Conservation (phyloP, 306 rosid genomes). For the Sechiopsis laciniata region DNA sequence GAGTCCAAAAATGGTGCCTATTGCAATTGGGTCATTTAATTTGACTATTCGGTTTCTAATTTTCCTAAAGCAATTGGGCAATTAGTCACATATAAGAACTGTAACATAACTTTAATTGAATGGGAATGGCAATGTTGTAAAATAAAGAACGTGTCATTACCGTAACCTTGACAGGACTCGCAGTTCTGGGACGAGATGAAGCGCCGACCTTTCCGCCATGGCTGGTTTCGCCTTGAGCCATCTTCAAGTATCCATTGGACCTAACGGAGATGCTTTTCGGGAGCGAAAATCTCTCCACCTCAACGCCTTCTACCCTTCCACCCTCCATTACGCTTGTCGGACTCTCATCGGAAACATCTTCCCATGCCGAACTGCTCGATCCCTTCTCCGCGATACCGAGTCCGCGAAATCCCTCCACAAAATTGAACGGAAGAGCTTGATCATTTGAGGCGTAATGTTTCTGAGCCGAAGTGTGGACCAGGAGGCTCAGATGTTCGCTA, state of each 20-base stretch:
- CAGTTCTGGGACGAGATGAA: constrained; percentile 42
- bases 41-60: not conserved
- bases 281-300: constrained; percentile 56
- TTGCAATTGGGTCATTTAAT: not conserved
- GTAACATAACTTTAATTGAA: not conserved
- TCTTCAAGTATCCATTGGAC: constrained; percentile 72
- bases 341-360: constrained; percentile 43
- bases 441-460: constrained; percentile 27
- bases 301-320: constrained; percentile 36
- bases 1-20: not conserved
- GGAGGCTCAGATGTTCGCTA: constrained; percentile 54
- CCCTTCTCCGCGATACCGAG: constrained; percentile 16
- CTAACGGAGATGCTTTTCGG: constrained; percentile 94
- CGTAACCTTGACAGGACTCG: constrained; percentile 43
- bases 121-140: not conserved
- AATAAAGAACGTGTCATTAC: constrained; percentile 34
- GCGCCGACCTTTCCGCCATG: constrained; percentile 42
- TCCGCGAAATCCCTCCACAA: constrained; percentile 22
- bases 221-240: constrained; percentile 29
- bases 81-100: not conserved
- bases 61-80: constrained; percentile 4
- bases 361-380: constrained; percentile 23
- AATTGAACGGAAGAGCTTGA: constrained; percentile 24
- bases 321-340: constrained; percentile 59
- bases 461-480: constrained; percentile 47